Evolutionary conservation across 163 green algal species (phyloP).

Genomic region (Picocystis sp.): DNA sequence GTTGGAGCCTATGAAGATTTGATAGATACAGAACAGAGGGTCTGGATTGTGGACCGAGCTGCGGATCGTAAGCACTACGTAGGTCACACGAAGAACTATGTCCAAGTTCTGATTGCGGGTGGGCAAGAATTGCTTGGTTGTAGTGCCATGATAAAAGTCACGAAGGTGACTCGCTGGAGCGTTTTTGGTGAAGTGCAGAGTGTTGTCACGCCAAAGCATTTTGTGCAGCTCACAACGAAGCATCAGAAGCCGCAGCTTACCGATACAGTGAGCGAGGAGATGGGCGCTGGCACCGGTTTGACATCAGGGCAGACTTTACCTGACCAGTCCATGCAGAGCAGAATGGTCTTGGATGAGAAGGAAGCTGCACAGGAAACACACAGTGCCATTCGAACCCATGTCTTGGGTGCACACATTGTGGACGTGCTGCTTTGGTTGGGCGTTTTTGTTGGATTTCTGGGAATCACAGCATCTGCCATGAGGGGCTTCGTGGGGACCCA

Average conservation of each 20-base stretch:
- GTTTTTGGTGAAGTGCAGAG: conserved; percentile 26
- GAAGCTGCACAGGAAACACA: neutral
- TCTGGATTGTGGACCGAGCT: conserved; percentile 64
- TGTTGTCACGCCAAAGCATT: too few species aligned
- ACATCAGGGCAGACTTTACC: neutral
- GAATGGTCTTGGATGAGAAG: neutral
- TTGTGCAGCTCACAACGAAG: too few species aligned
- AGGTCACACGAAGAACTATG: conserved; percentile 60
- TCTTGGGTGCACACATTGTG: neutral
- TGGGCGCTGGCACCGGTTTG: neutral
- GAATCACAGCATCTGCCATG: neutral
- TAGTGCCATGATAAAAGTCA: conserved; percentile 34
- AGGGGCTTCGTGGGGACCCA: neutral
- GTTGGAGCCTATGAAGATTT: conserved; percentile 23
- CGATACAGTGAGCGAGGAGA: neutral
- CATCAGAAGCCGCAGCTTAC: neutral
- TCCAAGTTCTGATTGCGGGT: conserved; percentile 34
- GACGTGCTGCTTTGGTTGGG: neutral
- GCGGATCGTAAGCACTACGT: conserved; percentile 49
- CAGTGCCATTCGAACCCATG: neutral
- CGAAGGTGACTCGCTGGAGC: conserved; percentile 30
- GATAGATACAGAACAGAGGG: conserved; percentile 36
- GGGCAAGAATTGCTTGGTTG: conserved; percentile 34
- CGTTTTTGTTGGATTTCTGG: neutral
- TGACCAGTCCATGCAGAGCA: neutral